Conservation (phyloP, 768 basidiomycete species). For the Chiua virens region DNA sequence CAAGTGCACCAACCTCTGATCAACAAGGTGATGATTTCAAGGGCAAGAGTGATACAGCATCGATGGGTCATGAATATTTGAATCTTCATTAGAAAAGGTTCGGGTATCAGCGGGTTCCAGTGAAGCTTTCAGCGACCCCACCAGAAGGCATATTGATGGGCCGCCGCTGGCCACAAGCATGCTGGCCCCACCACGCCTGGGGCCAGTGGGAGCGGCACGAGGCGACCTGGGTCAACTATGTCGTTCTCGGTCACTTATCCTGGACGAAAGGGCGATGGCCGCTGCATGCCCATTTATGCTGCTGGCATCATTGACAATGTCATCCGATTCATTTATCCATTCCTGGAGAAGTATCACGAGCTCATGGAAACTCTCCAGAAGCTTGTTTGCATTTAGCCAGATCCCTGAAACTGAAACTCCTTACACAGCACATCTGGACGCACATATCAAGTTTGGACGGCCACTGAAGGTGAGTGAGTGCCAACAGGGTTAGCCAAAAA, state of each 20-base stretch:
- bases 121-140: neutral
- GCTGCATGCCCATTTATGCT: neutral
- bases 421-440: neutral
- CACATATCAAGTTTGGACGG: neutral
- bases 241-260: neutral
- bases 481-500: too few species aligned
- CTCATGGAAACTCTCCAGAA: neutral
- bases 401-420: neutral
- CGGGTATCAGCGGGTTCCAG: neutral
- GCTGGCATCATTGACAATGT: neutral
- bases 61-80: neutral
- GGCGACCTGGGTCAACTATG: neutral
- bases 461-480: too few species aligned
- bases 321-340: neutral
- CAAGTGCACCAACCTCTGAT: constrained; percentile 5
- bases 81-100: constrained; percentile 6
- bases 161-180: too few species aligned
- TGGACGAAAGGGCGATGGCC: neutral
- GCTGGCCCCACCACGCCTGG: too few species aligned
- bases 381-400: neutral
- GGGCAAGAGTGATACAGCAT: neutral
- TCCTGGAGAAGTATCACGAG: neutral
- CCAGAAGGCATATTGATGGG: neutral
- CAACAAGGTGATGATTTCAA: constrained; percentile 11
- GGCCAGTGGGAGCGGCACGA: too few species aligned